These are phyloP conservation scores for Fusarium acutatum DNA, from an alignment of 2,329 filamentous ascomycete species.

Conservation along the genomic window DNA sequence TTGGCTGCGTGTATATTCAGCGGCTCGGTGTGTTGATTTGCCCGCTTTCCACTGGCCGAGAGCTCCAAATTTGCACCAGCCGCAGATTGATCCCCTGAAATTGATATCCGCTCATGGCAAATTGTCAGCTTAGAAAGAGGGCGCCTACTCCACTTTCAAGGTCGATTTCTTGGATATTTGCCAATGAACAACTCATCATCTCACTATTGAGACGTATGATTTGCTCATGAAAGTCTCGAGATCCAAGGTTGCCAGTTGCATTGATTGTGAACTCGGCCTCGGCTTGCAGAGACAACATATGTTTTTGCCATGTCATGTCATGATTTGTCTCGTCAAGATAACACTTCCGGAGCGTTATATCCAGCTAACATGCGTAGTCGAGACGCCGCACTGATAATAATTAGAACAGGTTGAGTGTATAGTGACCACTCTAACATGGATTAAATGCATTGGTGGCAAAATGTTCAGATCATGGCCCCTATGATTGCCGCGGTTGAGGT, in stretches of 20 bases:
- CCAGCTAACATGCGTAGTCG: background rate
- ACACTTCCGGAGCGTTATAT: background rate
- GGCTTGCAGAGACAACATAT: background rate
- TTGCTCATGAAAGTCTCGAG: constrained; percentile 16
- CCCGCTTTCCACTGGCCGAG: too few species aligned
- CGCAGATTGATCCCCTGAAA: constrained; percentile 18
- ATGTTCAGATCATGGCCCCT: background rate
- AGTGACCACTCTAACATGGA: background rate
- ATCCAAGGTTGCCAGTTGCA: background rate
- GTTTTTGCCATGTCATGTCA: constrained; percentile 2
- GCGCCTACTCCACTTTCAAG: constrained; percentile 33
- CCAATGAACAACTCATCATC: constrained; percentile 23
- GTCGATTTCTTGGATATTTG: constrained; percentile 27
- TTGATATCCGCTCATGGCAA: constrained; percentile 31
- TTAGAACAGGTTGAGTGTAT: background rate
- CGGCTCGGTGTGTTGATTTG: constrained; percentile 7
- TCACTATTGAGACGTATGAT: constrained; percentile 34
- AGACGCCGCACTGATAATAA: constrained; percentile 1
- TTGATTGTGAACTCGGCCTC: background rate
- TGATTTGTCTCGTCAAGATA: constrained; percentile 3
- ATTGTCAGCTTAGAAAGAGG: constrained; percentile 38
- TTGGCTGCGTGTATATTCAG: constrained; percentile 17
- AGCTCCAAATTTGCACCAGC: constrained; percentile 21
- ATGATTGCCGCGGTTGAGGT: background rate
- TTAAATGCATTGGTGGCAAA: constrained; percentile 8